phyloP scores from a whole-genome alignment of 2,329 filamentous ascomycete genomes.

The Magnaporthiopsis rhizophila region DNA sequence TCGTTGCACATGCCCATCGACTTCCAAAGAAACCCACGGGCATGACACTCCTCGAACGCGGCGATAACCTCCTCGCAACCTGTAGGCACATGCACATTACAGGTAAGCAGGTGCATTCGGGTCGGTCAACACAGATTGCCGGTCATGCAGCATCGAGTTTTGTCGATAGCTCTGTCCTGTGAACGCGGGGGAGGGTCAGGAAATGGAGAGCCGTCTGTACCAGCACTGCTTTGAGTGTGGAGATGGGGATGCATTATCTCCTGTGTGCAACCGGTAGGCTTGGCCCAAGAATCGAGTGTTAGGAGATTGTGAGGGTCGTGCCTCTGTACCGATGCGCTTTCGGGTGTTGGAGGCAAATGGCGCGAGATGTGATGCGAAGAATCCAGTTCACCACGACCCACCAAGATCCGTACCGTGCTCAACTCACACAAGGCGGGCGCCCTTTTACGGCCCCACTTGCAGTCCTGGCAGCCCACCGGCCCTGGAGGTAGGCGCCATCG shows the following conservation, averaged over 20 bases:
- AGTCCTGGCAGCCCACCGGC: neutral
- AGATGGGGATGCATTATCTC: conserved; percentile 92
- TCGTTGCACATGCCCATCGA: conserved; percentile 84
- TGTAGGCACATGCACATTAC: conserved; percentile 29
- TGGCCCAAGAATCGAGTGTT: neutral
- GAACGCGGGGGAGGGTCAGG: neutral
- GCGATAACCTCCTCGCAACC: conserved; percentile 93
- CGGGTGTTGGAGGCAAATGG: neutral
- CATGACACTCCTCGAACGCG: conserved; percentile 92
- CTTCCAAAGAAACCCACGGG: conserved; percentile 86
- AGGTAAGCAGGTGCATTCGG: neutral
- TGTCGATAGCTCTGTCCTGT: neutral
- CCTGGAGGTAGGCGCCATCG: neutral
- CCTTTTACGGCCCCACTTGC: neutral
- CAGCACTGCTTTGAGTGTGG: conserved; percentile 83
- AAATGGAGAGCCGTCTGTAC: conserved; percentile 37
- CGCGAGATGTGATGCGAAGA: neutral
- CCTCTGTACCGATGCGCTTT: neutral
- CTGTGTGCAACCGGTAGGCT: neutral
- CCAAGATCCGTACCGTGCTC: neutral
- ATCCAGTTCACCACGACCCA: neutral
- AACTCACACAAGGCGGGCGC: too few relatives aligned
- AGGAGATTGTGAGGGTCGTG: neutral
- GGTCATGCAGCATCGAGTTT: neutral
- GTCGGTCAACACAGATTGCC: neutral